Evolutionary conservation across 805 yeast species (phyloP).

Genomic region (Metschnikowia kunwiensis): DNA sequence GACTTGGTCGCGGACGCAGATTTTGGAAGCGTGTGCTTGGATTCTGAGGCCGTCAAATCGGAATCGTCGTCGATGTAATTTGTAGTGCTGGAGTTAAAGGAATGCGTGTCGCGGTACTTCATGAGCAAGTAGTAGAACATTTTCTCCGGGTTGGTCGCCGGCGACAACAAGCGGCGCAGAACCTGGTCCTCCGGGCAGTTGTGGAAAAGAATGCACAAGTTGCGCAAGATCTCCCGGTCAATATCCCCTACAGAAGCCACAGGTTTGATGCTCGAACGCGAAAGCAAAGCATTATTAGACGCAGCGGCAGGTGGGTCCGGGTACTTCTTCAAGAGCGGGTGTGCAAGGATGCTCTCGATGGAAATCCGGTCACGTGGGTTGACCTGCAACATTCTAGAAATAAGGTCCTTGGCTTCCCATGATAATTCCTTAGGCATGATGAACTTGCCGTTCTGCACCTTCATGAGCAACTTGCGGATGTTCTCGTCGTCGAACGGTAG

Average conservation of each 20-base stretch:
- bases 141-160: constrained; percentile 69
- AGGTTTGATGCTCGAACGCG: constrained; percentile 29
- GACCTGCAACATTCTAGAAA: constrained; percentile 74
- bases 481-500: constrained; percentile 96
- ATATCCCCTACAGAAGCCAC: constrained; percentile 31
- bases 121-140: constrained; percentile 72
- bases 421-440: constrained; percentile 79
- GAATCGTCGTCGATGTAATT: constrained; percentile 27
- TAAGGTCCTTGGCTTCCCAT: constrained; percentile 81
- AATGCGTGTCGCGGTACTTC: constrained; percentile 63
- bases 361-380: constrained; percentile 78
- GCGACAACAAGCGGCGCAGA: constrained; percentile 48
- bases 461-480: constrained; percentile 77
- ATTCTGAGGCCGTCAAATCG: constrained; percentile 23
- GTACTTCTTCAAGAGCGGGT: constrained; percentile 80
- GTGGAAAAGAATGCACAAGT: constrained; percentile 76
- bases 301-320: constrained; percentile 30
- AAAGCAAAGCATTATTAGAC: constrained; percentile 8
- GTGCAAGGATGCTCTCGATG: constrained; percentile 70
- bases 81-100: constrained; percentile 36
- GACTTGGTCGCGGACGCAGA: constrained; percentile 33
- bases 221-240: constrained; percentile 72
- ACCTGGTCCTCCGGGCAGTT: constrained; percentile 61
- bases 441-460: constrained; percentile 88
- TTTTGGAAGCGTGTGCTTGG: constrained; percentile 34